Conservation (phyloP, 768 basidiomycete genomes). For the Tylopilus sp. region DNA sequence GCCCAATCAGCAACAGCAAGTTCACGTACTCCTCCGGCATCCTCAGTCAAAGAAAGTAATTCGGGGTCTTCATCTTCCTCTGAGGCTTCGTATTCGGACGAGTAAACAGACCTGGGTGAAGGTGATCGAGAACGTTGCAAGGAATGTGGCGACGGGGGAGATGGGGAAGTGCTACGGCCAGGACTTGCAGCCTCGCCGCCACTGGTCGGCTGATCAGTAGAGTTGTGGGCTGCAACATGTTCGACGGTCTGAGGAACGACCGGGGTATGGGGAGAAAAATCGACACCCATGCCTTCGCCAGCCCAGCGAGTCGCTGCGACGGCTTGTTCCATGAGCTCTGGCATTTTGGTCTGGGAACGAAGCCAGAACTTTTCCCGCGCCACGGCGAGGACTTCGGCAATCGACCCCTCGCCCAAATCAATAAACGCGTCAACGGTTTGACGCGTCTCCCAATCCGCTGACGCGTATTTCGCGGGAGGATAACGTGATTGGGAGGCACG, state of each 20-base stretch:
- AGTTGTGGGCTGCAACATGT: conserved; percentile 10
- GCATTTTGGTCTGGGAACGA: conserved; percentile 57
- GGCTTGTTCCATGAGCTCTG: conserved; percentile 64
- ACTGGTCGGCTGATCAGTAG: conserved; percentile 5
- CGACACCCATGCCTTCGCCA: conserved; percentile 33
- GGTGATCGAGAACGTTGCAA: conserved; percentile 30
- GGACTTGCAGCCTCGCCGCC: conserved; percentile 14
- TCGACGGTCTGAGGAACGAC: conserved; percentile 4
- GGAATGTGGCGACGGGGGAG: conserved; percentile 25
- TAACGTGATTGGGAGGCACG: conserved; percentile 18
- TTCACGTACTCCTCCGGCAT: conserved; percentile 42
- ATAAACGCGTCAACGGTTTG: conserved; percentile 68
- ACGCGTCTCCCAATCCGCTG: conserved; percentile 63
- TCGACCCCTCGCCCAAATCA: conserved; percentile 67
- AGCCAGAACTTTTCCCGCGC: conserved; percentile 75
- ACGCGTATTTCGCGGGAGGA: conserved; percentile 27
- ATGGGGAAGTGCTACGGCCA: conserved; percentile 24
- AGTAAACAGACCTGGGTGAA: conserved; percentile 28
- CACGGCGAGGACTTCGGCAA: conserved; percentile 55
- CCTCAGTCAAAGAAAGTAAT: conserved; percentile 42
- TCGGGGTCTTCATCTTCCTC: conserved; percentile 46
- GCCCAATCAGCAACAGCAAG: conserved; percentile 73
- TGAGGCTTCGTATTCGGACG: conserved; percentile 32
- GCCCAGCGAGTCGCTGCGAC: conserved; percentile 54
- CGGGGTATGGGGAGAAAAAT: conserved; percentile 24